A percentile compares a stretch with the other conserved stretches of the same genome.
Evolutionary conservation across 805 yeast genomes (phyloP).

Genomic region (Wickerhamomyces ciferrii): DNA sequence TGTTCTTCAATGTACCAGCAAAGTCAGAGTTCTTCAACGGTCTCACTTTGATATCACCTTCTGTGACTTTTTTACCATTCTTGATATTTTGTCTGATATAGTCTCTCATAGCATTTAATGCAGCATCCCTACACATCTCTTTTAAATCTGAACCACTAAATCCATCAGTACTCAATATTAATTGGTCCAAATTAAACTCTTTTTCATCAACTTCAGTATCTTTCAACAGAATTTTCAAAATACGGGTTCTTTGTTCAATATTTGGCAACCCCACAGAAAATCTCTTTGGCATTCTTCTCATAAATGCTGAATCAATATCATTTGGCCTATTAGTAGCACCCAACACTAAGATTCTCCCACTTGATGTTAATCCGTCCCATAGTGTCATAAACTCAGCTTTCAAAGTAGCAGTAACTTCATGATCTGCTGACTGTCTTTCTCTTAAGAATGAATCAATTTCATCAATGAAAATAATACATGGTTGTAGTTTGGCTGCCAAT

Average conservation of each 20-base stretch:
- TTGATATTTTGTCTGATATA: constrained; percentile 54
- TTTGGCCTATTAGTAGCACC: constrained; percentile 94
- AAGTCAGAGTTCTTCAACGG: constrained; percentile 62
- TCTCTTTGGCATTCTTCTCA: constrained; percentile 89
- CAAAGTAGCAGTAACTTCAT: constrained; percentile 90
- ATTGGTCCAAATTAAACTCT: constrained; percentile 51
- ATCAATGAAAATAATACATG: constrained; percentile 92
- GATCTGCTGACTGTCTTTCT: constrained; percentile 79
- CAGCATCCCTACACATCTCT: constrained; percentile 92
- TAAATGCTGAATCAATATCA: constrained; percentile 88
- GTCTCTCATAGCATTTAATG: constrained; percentile 83
- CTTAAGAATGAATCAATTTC: constrained; percentile 93
- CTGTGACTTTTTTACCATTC: constrained; percentile 26
- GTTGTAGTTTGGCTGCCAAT: constrained; percentile 82
- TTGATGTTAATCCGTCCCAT: constrained; percentile 87
- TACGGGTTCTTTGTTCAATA: constrained; percentile 59
- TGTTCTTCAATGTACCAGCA: constrained; percentile 7
- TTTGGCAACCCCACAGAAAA: constrained; percentile 77
- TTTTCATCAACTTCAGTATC: constrained; percentile 54
- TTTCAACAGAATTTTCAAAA: constrained; percentile 60
- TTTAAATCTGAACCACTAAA: constrained; percentile 88
- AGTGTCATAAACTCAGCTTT: constrained; percentile 97
- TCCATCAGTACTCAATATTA: constrained; percentile 66
- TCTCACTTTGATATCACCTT: constrained; percentile 41
- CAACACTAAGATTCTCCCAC: constrained; percentile 78